A percentile compares a stretch with the other conserved stretches of the same genome.
phyloP scores from a whole-genome alignment of 306 rosid species.

The Vigna hirtella region DNA sequence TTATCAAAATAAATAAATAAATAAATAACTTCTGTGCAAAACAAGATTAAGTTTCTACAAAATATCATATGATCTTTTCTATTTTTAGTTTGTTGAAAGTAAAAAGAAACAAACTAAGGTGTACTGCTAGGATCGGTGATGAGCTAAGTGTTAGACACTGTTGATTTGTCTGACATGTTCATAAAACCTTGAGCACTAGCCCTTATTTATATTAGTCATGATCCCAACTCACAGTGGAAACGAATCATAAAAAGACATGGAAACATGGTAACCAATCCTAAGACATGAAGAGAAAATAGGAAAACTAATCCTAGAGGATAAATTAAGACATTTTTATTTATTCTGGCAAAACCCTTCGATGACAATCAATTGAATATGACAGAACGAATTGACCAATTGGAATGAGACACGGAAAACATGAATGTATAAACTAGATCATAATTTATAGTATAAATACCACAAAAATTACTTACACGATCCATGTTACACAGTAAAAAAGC shows the following conservation, averaged over 20 bases:
- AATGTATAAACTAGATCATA: background rate
- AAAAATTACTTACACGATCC: conserved; percentile 87
- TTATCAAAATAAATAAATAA: background rate
- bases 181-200: background rate
- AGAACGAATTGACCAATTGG: background rate
- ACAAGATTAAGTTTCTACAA: background rate
- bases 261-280: background rate
- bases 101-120: conserved; percentile 22
- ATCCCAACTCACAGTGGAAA: background rate
- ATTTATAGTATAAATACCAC: conserved; percentile 20
- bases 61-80: background rate
- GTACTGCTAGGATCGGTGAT: conserved; percentile 10
- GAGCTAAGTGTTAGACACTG: conserved; percentile 1
- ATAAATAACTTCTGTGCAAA: background rate
- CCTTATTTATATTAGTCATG: background rate
- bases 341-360: background rate
- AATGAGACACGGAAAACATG: conserved; percentile 15
- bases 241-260: background rate
- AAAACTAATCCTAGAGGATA: background rate
- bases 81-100: background rate
- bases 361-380: conserved; percentile 16
- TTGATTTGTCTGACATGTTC: background rate
- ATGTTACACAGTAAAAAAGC: conserved; percentile 91
- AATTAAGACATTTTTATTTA: background rate
- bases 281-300: background rate